phyloP scores from a whole-genome alignment of 805 yeast genomes.

The Hanseniaspora occidentalis region DNA sequence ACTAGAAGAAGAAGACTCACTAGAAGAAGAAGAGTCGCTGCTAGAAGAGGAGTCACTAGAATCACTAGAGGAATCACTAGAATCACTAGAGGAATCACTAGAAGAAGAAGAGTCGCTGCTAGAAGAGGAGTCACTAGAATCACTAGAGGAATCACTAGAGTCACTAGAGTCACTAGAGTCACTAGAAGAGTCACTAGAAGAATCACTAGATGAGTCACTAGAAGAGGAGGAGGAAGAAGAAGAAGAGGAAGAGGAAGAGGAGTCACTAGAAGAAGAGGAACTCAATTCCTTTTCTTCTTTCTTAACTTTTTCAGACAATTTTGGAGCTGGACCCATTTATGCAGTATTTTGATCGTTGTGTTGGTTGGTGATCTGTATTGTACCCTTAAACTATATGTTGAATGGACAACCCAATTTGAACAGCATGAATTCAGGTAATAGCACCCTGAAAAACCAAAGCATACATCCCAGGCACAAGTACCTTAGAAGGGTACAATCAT shows the following conservation, averaged over 20 bases:
- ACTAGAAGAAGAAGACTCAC: neutral
- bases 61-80: neutral
- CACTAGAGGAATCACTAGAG: slow-evolving; percentile 8
- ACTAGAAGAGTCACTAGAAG: slow-evolving; percentile 7
- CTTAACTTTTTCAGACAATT: slow-evolving; percentile 3
- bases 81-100: slow-evolving; percentile 5
- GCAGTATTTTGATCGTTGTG: neutral
- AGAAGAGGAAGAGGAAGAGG: neutral
- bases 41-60: neutral
- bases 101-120: neutral
- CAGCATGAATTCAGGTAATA: too few species aligned
- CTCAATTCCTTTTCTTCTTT: neutral
- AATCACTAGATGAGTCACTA: slow-evolving; percentile 1
- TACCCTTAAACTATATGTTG: too few species aligned
- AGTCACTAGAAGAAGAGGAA: neutral
- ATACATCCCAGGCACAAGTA: too few species aligned
- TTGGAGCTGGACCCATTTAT: slow-evolving; percentile 5
- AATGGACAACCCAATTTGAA: too few species aligned
- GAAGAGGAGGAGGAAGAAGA: slow-evolving; percentile 1
- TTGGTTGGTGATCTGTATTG: too few species aligned
- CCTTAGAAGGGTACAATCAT: too few species aligned
- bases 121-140: neutral
- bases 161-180: slow-evolving; percentile 7
- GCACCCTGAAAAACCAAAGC: too few species aligned
- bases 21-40: slow-evolving; percentile 19